Percentiles rank a stretch among this genome's conserved stretches.
Evolutionary conservation across 1,284 basidiomycete genomes (phyloP).

Genomic region (Prillingera fragicola): DNA sequence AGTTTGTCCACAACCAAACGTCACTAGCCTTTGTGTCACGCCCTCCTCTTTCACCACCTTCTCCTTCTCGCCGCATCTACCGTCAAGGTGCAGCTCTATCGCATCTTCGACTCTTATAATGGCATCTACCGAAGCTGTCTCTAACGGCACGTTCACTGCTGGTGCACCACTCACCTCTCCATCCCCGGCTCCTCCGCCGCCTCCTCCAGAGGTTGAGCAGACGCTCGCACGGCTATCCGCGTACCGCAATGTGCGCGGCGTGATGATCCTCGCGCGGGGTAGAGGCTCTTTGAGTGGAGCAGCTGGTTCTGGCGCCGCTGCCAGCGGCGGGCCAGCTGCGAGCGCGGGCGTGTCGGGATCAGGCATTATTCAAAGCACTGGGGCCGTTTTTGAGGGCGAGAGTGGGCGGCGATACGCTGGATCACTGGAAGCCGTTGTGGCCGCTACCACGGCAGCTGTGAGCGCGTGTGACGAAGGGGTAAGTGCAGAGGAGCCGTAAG

Average conservation of each 20-base stretch:
- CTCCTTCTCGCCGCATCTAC: too few relatives aligned
- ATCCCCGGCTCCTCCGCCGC: conserved; percentile 18
- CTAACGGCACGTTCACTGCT: conserved; percentile 4
- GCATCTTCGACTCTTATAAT: too few relatives aligned
- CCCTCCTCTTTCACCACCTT: too few relatives aligned
- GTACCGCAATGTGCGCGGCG: conserved; percentile 79
- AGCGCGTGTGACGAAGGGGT: conserved; percentile 48
- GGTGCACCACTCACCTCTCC: neutral
- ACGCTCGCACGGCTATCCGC: conserved; percentile 69
- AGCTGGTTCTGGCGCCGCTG: neutral
- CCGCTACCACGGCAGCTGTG: conserved; percentile 65
- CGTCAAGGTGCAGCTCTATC: too few relatives aligned
- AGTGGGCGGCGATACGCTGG: conserved; percentile 72
- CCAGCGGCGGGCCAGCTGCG: conserved; percentile 54
- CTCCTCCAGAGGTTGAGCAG: conserved; percentile 68
- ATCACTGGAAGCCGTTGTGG: conserved; percentile 71
- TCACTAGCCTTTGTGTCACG: too few relatives aligned
- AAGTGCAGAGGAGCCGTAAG: conserved; percentile 5
- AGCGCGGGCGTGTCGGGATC: conserved; percentile 28
- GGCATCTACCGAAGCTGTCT: neutral
- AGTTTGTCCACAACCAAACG: too few relatives aligned
- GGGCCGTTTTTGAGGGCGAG: conserved; percentile 80
- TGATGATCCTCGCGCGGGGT: conserved; percentile 64
- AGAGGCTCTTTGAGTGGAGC: conserved; percentile 1
- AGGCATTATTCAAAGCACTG: conserved; percentile 71